phyloP scores from a whole-genome alignment of 1,284 basidiomycete genomes.

The Tremellales sp. region DNA sequence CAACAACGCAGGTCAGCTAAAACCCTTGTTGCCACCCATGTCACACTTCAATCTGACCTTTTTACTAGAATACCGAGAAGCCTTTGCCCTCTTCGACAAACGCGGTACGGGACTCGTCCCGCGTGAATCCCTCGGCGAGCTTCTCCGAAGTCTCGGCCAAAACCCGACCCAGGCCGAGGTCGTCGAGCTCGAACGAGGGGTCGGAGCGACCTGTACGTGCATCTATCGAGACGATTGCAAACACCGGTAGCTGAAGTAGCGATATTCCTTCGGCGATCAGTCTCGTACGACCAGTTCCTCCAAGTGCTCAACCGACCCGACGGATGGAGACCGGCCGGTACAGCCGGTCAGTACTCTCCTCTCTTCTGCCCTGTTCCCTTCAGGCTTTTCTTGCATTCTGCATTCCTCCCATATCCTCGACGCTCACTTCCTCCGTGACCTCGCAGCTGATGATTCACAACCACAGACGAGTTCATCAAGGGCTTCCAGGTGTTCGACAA shows the following conservation, averaged over 20 bases:
- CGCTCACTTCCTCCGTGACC: not conserved
- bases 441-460: not conserved
- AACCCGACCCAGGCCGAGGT: conserved; percentile 98
- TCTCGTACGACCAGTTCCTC: conserved; percentile 86
- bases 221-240: not conserved
- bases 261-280: conserved; percentile 50
- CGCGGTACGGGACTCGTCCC: conserved; percentile 86
- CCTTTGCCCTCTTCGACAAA: conserved; percentile 97
- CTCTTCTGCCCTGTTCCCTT: not conserved
- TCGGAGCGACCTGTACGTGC: conserved; percentile 49
- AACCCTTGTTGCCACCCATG: conserved; percentile 1
- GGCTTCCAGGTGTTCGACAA: conserved; percentile 99
- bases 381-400: not conserved
- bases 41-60: not conserved
- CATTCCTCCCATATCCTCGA: not conserved
- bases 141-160: conserved; percentile 90
- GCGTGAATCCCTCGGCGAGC: conserved; percentile 86
- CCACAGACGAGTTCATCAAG: conserved; percentile 94
- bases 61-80: conserved; percentile 81
- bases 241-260: not conserved
- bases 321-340: conserved; percentile 93
- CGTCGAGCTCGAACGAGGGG: conserved; percentile 66
- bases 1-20: conserved; percentile 30
- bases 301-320: conserved; percentile 90
- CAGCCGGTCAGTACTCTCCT: conserved; percentile 61